These are phyloP conservation scores for Cercospora sojina DNA, from an alignment of 2,329 filamentous ascomycete genomes.

Conservation along the genomic window DNA sequence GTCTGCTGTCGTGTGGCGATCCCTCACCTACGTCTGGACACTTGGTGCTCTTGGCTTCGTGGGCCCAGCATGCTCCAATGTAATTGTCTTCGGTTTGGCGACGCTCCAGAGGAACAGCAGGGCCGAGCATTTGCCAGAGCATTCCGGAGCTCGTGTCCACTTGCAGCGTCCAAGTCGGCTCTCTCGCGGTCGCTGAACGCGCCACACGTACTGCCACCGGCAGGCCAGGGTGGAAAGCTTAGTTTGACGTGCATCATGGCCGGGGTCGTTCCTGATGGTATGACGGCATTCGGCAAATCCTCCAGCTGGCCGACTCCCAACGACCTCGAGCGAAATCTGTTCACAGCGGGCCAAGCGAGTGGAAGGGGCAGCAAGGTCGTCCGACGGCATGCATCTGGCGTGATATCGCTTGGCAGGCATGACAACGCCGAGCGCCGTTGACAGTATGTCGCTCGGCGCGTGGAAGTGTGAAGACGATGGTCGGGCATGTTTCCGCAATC, in stretches of 20 bases:
- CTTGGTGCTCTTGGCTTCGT: constrained; percentile 18
- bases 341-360: background rate
- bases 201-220: constrained; percentile 9
- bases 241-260: constrained; percentile 9
- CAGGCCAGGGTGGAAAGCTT: constrained; percentile 11
- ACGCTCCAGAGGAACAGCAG: background rate
- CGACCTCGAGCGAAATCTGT: background rate
- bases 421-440: background rate
- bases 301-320: constrained; percentile 2
- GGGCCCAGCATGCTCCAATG: background rate
- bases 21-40: constrained; percentile 8
- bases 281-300: constrained; percentile 3
- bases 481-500: background rate
- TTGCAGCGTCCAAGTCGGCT: background rate
- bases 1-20: constrained; percentile 20
- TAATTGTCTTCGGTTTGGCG: background rate
- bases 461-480: background rate
- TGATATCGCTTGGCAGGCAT: background rate
- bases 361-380: background rate
- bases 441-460: background rate
- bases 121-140: constrained; percentile 3
- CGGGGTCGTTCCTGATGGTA: background rate
- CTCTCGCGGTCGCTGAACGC: background rate
- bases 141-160: background rate
- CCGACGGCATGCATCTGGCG: background rate